Evolutionary conservation across 345 rosid species (phyloP).

Genomic region (Raphanus sativus): DNA sequence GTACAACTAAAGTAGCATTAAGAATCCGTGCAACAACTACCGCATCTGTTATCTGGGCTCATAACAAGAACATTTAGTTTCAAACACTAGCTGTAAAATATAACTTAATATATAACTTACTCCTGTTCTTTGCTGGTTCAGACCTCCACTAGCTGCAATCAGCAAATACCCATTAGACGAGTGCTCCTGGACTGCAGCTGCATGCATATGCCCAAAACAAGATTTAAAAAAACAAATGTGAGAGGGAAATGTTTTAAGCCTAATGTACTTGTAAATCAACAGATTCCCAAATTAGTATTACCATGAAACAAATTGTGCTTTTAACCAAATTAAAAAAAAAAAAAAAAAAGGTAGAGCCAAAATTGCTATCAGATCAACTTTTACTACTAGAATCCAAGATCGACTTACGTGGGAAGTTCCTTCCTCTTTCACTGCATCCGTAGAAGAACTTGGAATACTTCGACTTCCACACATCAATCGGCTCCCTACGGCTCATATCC

Average conservation of each 20-base stretch:
- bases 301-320: not conserved
- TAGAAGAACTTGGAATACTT: slow-evolving; percentile 55
- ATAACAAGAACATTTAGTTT: slow-evolving; percentile 13
- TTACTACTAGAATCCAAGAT: not conserved
- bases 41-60: slow-evolving; percentile 88
- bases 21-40: slow-evolving; percentile 93
- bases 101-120: slow-evolving; percentile 51
- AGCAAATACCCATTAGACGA: slow-evolving; percentile 93
- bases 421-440: slow-evolving; percentile 85
- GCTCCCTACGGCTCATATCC: slow-evolving; percentile 54
- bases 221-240: not conserved
- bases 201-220: slow-evolving; percentile 17
- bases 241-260: not conserved
- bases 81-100: not conserved
- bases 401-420: slow-evolving; percentile 63
- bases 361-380: slow-evolving; percentile 12
- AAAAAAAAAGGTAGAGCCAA: not conserved
- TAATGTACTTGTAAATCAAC: not conserved
- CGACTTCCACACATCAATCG: slow-evolving; percentile 91
- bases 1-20: slow-evolving; percentile 91
- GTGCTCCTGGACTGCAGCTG: slow-evolving; percentile 66
- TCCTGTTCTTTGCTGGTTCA: slow-evolving; percentile 98
- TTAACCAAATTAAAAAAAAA: not conserved
- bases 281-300: not conserved
- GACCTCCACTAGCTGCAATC: slow-evolving; percentile 94